Conservation (phyloP, 805 yeast genomes). For the Jamesozyma rosinii region DNA sequence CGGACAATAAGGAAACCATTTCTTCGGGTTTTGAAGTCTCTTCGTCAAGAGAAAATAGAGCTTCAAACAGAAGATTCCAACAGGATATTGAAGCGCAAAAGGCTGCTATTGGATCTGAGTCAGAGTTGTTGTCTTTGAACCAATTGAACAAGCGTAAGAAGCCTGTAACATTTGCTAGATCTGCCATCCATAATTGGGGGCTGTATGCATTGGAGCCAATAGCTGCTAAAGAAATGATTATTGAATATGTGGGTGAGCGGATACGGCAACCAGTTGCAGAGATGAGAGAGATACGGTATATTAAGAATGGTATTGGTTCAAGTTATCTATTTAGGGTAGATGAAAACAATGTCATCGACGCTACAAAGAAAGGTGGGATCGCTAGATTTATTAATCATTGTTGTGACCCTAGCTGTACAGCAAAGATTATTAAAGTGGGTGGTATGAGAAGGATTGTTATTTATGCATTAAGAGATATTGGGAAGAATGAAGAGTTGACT, state of each 20-base stretch:
- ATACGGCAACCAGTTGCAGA: slow-evolving; percentile 92
- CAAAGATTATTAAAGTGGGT: slow-evolving; percentile 90
- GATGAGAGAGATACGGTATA: slow-evolving; percentile 74
- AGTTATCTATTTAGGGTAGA: slow-evolving; percentile 87
- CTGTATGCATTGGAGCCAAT: slow-evolving; percentile 91
- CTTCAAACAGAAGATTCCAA: slow-evolving; percentile 76
- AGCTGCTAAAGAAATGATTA: slow-evolving; percentile 93
- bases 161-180: slow-evolving; percentile 92
- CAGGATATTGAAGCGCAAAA: slow-evolving; percentile 80
- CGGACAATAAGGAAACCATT: slow-evolving; percentile 11
- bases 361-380: slow-evolving; percentile 93
- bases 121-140: slow-evolving; percentile 73
- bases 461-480: slow-evolving; percentile 82
- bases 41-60: slow-evolving; percentile 78
- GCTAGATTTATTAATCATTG: slow-evolving; percentile 96
- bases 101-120: slow-evolving; percentile 68
- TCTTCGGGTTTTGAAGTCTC: slow-evolving; percentile 33
- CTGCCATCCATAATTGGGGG: slow-evolving; percentile 98
- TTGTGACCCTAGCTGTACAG: slow-evolving; percentile 95
- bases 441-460: slow-evolving; percentile 91
- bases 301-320: slow-evolving; percentile 90
- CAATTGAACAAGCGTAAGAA: slow-evolving; percentile 83
- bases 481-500: slow-evolving; percentile 83
- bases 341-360: slow-evolving; percentile 91
- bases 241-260: slow-evolving; percentile 94